These are phyloP conservation scores for Coniella vitis DNA, from an alignment of 2,329 filamentous ascomycete genomes.

Conservation along the genomic window DNA sequence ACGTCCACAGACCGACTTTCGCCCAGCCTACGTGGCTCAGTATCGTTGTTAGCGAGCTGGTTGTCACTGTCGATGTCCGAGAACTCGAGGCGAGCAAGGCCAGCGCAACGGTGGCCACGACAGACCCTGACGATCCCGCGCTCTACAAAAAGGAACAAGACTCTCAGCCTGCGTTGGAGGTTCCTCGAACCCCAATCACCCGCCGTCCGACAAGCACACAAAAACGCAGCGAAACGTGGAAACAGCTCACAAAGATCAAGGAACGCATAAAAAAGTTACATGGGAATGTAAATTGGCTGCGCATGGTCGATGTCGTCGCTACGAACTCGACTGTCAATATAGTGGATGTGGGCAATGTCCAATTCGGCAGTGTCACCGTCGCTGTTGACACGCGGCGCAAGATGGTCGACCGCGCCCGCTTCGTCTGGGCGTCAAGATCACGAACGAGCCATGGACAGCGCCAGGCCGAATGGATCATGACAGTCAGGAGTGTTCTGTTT, in stretches of 20 bases:
- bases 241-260: conserved; percentile 68
- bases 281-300: conserved; percentile 78
- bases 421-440: conserved; percentile 74
- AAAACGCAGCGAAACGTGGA: conserved; percentile 69
- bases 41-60: conserved; percentile 78
- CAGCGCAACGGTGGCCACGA: conserved; percentile 22
- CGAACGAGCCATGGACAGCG: conserved; percentile 46
- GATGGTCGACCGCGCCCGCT: conserved; percentile 81
- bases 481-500: conserved; percentile 78
- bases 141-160: conserved; percentile 16
- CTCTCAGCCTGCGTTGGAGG: conserved; percentile 17
- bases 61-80: conserved; percentile 72
- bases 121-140: conserved; percentile 19
- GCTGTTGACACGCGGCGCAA: conserved; percentile 87
- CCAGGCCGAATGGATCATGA: conserved; percentile 92
- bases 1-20: conserved; percentile 89
- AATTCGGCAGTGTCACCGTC: conserved; percentile 76
- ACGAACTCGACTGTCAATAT: conserved; percentile 72
- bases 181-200: conserved; percentile 23
- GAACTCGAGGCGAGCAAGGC: conserved; percentile 50
- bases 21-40: conserved; percentile 96
- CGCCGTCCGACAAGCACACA: conserved; percentile 25
- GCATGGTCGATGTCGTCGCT: conserved; percentile 82
- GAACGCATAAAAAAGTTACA: conserved; percentile 83
- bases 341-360: conserved; percentile 73